Conservation (phyloP, 805 yeast species). For the Teunomyces atbi region DNA sequence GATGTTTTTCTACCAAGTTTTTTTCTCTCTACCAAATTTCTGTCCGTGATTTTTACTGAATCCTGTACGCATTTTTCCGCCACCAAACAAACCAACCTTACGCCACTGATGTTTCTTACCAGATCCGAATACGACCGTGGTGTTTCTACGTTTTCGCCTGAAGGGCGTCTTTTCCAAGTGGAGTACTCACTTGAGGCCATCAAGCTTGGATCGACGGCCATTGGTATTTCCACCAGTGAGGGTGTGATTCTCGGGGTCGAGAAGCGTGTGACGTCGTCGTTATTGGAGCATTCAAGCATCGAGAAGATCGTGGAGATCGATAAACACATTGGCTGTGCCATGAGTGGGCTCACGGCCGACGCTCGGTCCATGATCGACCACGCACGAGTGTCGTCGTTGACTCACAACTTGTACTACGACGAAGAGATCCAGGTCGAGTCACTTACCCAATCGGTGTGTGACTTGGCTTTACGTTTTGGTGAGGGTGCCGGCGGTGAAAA, state of each 20-base stretch:
- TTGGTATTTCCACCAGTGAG: slow-evolving; percentile 91
- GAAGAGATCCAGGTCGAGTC: slow-evolving; percentile 91
- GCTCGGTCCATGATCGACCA: slow-evolving; percentile 99
- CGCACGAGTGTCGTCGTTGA: slow-evolving; percentile 86
- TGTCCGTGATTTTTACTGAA: too few species aligned
- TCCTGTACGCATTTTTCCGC: not conserved
- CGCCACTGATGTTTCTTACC: slow-evolving; percentile 78
- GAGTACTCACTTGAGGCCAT: slow-evolving; percentile 97
- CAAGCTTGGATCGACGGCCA: slow-evolving; percentile 95
- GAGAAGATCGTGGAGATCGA: slow-evolving; percentile 97
- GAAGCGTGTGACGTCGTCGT: slow-evolving; percentile 90
- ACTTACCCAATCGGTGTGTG: slow-evolving; percentile 95
- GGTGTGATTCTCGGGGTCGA: slow-evolving; percentile 97
- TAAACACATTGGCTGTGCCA: slow-evolving; percentile 93
- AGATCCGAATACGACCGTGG: slow-evolving; percentile 99
- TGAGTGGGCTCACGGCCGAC: slow-evolving; percentile 98
- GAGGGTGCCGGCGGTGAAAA: slow-evolving; percentile 97
- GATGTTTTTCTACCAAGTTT: too few species aligned
- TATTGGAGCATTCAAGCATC: slow-evolving; percentile 88
- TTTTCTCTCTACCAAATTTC: not conserved
- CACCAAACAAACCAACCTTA: not conserved
- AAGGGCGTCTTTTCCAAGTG: slow-evolving; percentile 96
- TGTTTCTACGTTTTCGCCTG: slow-evolving; percentile 97
- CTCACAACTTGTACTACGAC: slow-evolving; percentile 86
- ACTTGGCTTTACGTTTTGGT: slow-evolving; percentile 92